Evolutionary conservation across 2,329 filamentous ascomycete species (phyloP).

Genomic region (Trichophyton rubrum): DNA sequence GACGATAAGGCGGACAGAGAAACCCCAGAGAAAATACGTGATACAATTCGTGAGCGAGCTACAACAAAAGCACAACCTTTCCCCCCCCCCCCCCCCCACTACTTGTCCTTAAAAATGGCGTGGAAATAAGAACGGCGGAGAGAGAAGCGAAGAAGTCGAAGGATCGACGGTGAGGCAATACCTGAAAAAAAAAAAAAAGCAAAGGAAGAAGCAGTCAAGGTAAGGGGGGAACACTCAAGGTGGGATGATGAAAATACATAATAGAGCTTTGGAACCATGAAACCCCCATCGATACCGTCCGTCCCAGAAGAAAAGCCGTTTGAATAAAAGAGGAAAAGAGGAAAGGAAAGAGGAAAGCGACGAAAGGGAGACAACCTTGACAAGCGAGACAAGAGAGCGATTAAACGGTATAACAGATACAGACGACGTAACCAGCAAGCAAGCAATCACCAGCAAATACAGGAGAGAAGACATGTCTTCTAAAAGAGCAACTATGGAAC

Average conservation of each 20-base stretch:
- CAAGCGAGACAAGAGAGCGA: conserved; percentile 2
- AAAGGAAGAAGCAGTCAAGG: neutral
- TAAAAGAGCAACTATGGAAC: neutral
- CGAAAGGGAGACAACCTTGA: neutral
- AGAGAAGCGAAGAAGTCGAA: neutral
- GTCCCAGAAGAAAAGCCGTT: conserved; percentile 6
- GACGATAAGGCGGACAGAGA: neutral
- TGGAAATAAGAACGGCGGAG: too few relatives aligned
- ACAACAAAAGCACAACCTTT: neutral
- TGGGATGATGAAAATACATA: conserved; percentile 2
- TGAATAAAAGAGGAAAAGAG: neutral
- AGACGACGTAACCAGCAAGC: conserved; percentile 1
- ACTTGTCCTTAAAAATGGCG: neutral
- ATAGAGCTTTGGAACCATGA: conserved; percentile 1
- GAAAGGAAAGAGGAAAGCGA: neutral
- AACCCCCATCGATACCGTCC: conserved; percentile 9
- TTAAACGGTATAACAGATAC: neutral
- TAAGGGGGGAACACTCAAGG: conserved; percentile 1
- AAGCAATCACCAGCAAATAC: neutral
- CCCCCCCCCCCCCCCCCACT: neutral
- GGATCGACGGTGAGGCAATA: neutral
- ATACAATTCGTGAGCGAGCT: conserved; percentile 1
- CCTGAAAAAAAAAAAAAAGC: too few relatives aligned
- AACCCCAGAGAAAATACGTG: neutral
- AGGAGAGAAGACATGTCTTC: neutral